These are phyloP conservation scores for Conringia planisiliqua DNA, from an alignment of 345 rosid genomes.

Conservation along the genomic window DNA sequence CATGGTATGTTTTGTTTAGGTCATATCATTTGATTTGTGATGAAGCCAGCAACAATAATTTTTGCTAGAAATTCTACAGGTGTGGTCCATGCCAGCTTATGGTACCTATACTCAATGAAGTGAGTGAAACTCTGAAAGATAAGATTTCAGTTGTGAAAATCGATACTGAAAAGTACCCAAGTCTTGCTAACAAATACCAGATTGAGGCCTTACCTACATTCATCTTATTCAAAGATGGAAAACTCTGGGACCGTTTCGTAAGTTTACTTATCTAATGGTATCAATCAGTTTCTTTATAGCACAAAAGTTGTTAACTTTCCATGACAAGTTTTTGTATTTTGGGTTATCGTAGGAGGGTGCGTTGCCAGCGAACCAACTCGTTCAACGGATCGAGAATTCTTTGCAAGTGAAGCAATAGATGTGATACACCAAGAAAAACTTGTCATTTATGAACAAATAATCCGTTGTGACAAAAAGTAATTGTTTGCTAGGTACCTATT, in stretches of 20 bases:
- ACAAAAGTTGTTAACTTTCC: background rate
- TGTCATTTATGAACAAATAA: background rate
- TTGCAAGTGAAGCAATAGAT: slow-evolving; percentile 60
- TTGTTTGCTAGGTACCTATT: background rate
- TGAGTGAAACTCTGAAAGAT: slow-evolving; percentile 60
- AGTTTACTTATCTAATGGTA: slow-evolving; percentile 28
- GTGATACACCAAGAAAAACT: slow-evolving; percentile 15
- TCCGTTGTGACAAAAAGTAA: background rate
- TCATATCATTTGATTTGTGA: background rate
- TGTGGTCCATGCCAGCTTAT: slow-evolving; percentile 96
- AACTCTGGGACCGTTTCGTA: slow-evolving; percentile 84
- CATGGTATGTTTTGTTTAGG: slow-evolving; percentile 50
- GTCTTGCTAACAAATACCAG: slow-evolving; percentile 63
- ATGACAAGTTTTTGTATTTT: background rate
- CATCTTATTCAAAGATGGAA: slow-evolving; percentile 79
- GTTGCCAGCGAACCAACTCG: slow-evolving; percentile 56
- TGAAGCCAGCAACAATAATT: background rate
- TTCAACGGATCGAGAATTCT: slow-evolving; percentile 65
- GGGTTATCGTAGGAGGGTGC: slow-evolving; percentile 69
- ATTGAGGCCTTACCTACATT: slow-evolving; percentile 88
- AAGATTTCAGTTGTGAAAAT: slow-evolving; percentile 73
- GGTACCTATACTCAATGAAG: slow-evolving; percentile 81
- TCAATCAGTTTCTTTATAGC: background rate
- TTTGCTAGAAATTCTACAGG: slow-evolving; percentile 41
- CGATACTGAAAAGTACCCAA: slow-evolving; percentile 89